Base-by-base conservation (phyloP, 805 yeast genomes). In the Komagataella mondaviorum region DNA sequence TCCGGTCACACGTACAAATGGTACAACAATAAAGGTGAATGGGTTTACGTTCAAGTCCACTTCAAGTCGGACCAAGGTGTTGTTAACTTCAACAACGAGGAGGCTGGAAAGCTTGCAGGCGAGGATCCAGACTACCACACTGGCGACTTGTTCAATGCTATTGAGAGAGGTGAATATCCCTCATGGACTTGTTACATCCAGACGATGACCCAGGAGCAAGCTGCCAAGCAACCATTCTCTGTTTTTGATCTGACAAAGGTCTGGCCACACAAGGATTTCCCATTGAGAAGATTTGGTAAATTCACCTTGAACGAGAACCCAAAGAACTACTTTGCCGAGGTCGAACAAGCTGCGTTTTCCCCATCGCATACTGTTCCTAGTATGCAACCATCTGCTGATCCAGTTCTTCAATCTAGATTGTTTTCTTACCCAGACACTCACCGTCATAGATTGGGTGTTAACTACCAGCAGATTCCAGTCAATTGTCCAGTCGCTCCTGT, bases 211-310 rank as follows among this genome's bases (percentile, higher is more conserved):
- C 78, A 78, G 55, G 86, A 80, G 59, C 81, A 88, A 68, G 88
- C 95, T 54, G 76, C 83, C 67, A 68, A 79, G 54, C 77, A 78
- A 49, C 83, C 84, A 63, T 88, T 85, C 70, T 84, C 91, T 5
- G 90, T 89, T 47, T 88, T 86, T 64, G 96, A 88, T 69, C 75
- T 88, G 66, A 88, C 96, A 56, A 89, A 89, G 72, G 85, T 86
- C 52, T 88, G 96, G 96, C 88, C 96, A 43, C 95, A 88, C 64
- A 71, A 70, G 59, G 83, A 88, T 52, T 88, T 80, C 75, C 96
- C 96, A 62, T 69, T 88, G 71, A 80, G 96, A 67, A 81, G 81
- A 66, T 83, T 88, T 63, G 96, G 96, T 65, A 82, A 81, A 65
- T 71, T 88, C 57, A 80, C 79, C 1, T 69, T 88, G 65, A 84